Percentiles rank a stretch among this genome's conserved stretches.
phyloP scores from a whole-genome alignment of 331 rosid species.

The Acacia pycnantha region DNA sequence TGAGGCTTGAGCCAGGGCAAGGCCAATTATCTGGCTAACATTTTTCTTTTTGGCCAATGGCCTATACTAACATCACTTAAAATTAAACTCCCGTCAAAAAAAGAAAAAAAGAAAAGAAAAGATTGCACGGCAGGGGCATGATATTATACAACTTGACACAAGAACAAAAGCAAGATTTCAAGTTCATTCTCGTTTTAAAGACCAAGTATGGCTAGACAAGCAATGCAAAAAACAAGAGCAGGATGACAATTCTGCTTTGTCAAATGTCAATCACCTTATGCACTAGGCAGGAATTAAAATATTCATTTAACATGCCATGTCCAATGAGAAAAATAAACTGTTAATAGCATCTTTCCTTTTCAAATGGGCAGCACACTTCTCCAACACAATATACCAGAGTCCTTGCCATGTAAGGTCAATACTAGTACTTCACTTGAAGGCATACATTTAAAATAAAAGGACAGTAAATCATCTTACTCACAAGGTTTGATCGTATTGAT shows the following conservation, averaged over 20 bases:
- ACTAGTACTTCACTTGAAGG: not conserved
- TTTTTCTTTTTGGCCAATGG: not conserved
- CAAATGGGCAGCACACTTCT: not conserved
- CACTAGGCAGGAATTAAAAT: not conserved
- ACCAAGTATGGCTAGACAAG: not conserved
- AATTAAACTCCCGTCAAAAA: not conserved
- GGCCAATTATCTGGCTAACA: not conserved
- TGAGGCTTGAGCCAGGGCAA: constrained; percentile 7
- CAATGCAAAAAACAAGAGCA: constrained; percentile 1
- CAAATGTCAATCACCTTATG: not conserved
- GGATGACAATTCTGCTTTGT: not conserved
- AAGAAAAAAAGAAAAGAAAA: not conserved
- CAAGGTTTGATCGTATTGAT: constrained; percentile 73
- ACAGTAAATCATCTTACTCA: constrained; percentile 48
- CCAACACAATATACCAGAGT: not conserved
- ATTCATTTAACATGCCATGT: not conserved
- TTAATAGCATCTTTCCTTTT: not conserved
- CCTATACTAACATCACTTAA: not conserved
- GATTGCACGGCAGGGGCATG: not conserved
- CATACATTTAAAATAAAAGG: not conserved
- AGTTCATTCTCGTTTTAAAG: constrained; percentile 9
- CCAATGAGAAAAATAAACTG: not conserved
- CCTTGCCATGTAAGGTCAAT: not conserved
- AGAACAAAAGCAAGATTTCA: not conserved
- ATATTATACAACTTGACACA: not conserved